A percentile compares a stretch with the other conserved stretches of the same genome.
These are phyloP conservation scores for Myriangium duriaei DNA, from an alignment of 2,329 filamentous ascomycete genomes.

Conservation along the genomic window DNA sequence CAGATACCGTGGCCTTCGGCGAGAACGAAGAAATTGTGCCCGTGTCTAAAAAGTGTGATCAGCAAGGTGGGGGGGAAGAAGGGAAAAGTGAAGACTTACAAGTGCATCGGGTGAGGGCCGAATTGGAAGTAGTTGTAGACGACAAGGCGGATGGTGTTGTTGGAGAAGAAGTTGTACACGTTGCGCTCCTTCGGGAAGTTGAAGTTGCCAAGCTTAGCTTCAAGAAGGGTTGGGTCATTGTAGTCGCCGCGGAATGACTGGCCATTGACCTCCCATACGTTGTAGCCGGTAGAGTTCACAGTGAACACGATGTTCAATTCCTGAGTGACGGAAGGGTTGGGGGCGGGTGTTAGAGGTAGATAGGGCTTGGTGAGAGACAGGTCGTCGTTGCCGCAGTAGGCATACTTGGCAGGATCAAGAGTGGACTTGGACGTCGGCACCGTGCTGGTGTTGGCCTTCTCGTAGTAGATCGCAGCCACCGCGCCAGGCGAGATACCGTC, in stretches of 20 bases:
- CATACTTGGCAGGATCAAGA: slow-evolving; percentile 38
- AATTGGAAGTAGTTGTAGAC: slow-evolving; percentile 29
- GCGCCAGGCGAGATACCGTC: slow-evolving; percentile 37
- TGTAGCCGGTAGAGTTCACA: slow-evolving; percentile 29
- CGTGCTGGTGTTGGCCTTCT: slow-evolving; percentile 39
- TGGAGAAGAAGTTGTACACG: slow-evolving; percentile 39
- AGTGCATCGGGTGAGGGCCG: slow-evolving; percentile 14
- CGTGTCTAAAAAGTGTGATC: slow-evolving; percentile 19
- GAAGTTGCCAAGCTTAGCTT: slow-evolving; percentile 30
- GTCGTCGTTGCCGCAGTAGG: slow-evolving; percentile 45
- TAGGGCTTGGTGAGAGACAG: slow-evolving; percentile 40
- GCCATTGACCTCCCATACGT: slow-evolving; percentile 43
- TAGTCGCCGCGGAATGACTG: slow-evolving; percentile 42
- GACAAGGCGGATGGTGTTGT: slow-evolving; percentile 45
- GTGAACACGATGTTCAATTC: slow-evolving; percentile 37
- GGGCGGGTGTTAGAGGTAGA: slow-evolving; percentile 34
- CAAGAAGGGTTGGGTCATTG: slow-evolving; percentile 45
- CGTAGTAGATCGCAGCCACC: slow-evolving; percentile 54
- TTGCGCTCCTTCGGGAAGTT: slow-evolving; percentile 27
- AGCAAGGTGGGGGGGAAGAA: slow-evolving; percentile 18
- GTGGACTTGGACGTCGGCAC: slow-evolving; percentile 40
- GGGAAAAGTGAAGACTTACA: slow-evolving; percentile 14
- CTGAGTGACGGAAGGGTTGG: slow-evolving; percentile 21
- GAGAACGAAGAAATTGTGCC: slow-evolving; percentile 50
- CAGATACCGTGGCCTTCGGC: slow-evolving; percentile 35